Evolutionary conservation across 2,329 filamentous ascomycete genomes (phyloP).

Genomic region (Camillea tinctor): DNA sequence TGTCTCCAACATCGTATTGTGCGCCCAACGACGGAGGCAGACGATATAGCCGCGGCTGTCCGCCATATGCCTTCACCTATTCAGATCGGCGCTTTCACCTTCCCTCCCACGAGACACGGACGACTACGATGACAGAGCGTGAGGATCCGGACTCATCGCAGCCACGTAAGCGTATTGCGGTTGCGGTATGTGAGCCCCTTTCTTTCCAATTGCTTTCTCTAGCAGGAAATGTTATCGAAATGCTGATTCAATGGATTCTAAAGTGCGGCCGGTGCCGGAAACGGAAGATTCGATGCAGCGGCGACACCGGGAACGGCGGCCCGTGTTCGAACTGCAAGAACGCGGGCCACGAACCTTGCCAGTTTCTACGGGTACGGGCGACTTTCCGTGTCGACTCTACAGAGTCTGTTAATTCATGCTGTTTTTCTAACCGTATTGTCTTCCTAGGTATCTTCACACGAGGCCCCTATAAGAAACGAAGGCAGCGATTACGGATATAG

Average conservation of each 20-base stretch:
- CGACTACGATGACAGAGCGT: slow-evolving; percentile 41
- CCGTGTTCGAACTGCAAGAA: slow-evolving; percentile 82
- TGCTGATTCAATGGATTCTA: slow-evolving; percentile 17
- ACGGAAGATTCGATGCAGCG: slow-evolving; percentile 92
- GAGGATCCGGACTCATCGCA: slow-evolving; percentile 44
- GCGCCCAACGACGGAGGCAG: slow-evolving; percentile 34
- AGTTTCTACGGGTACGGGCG: slow-evolving; percentile 72
- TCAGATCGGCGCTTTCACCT: slow-evolving; percentile 39
- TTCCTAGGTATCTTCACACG: slow-evolving; percentile 38
- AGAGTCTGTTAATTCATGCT: not conserved
- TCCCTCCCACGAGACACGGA: slow-evolving; percentile 36
- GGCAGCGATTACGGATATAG: slow-evolving; percentile 36
- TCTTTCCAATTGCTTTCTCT: not conserved
- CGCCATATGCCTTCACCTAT: slow-evolving; percentile 37
- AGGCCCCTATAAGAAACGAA: slow-evolving; percentile 36
- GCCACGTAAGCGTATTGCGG: slow-evolving; percentile 57
- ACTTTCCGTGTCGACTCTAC: slow-evolving; percentile 12
- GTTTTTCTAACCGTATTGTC: slow-evolving; percentile 3
- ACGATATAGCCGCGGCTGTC: slow-evolving; percentile 41
- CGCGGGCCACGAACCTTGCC: slow-evolving; percentile 69
- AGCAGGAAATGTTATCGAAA: not conserved
- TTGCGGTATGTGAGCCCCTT: slow-evolving; percentile 49
- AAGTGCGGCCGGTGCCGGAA: slow-evolving; percentile 89
- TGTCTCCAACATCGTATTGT: slow-evolving; percentile 41
- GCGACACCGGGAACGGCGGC: slow-evolving; percentile 71